Base-by-base conservation (phyloP, 371 early-diverging fungal species). In the Mortierella sp. region DNA sequence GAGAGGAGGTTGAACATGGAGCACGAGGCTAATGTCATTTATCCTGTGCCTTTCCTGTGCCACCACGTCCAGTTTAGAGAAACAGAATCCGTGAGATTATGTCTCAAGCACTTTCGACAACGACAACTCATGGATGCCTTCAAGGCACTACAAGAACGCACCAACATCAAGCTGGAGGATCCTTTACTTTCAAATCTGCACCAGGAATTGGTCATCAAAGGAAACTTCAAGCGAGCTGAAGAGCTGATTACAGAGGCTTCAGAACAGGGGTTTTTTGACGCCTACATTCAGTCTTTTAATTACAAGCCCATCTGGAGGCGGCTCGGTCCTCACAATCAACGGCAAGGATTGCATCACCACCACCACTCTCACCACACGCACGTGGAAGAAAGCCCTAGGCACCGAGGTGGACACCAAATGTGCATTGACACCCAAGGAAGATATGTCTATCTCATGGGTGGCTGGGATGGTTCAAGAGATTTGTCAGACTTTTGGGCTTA, bases 341-440 rank as follows among this genome's bases (percentile, higher is more conserved):
- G 62, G 10, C 69, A 64, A 8, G 61, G 57, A 3, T n/a, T 59
- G 3, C 72, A 67, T 24, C 77, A 76, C 9, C 77, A 76, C 22
- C 70, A 76, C 27, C 66, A 68, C 39, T 60, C 54, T 4, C 70
- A 64, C 28, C 69, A 60, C 7, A 19, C 27, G 1, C 54, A 53
- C 0, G 3, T 40, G 10, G 81, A 80, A 0, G 67, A 81, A 17
- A 64, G 79, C 19, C 91, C 90, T 14, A 77, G 82, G 51, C 80
- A 82, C 19, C 85, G 99, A 52, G 98, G 98, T 28, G 99, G 98
- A 5, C 99, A 99, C 81, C 98, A 98, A 76, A 95, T 97, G 96
- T 94, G 94, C 69, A 86, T 96, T 24, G 97, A 97, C 67, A 80
- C 82, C 10, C 46, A 81, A 46, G 76, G 79, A 5, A 87, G 92